These are phyloP conservation scores for Leccinum pellstonianum DNA, from an alignment of 768 basidiomycete genomes.

Conservation along the genomic window DNA sequence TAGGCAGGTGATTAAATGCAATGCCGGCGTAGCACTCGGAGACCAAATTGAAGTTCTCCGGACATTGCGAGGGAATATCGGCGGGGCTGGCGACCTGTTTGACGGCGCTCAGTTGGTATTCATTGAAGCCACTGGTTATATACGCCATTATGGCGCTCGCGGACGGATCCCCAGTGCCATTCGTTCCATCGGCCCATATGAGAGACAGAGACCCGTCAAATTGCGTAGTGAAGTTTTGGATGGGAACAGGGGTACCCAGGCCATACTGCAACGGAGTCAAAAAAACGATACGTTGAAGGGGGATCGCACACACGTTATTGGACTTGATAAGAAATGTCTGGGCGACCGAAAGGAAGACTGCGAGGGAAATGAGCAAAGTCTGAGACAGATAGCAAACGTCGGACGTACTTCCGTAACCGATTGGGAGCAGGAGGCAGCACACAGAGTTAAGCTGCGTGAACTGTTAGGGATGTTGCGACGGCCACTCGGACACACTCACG, in stretches of 20 bases:
- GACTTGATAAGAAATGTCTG: constrained; percentile 58
- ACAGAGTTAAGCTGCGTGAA: constrained; percentile 51
- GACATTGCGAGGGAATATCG: constrained; percentile 58
- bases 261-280: constrained; percentile 47
- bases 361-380: not conserved
- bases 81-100: constrained; percentile 44
- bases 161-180: constrained; percentile 52
- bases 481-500: constrained; percentile 38
- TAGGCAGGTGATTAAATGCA: constrained; percentile 57
- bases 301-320: constrained; percentile 47
- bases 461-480: constrained; percentile 1
- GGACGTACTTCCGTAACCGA: constrained; percentile 51
- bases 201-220: constrained; percentile 55
- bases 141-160: constrained; percentile 59
- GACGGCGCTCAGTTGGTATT: constrained; percentile 48
- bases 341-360: constrained; percentile 60
- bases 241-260: constrained; percentile 54
- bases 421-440: constrained; percentile 60
- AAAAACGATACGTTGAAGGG: not conserved
- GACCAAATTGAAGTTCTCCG: constrained; percentile 68
- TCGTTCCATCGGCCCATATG: constrained; percentile 69
- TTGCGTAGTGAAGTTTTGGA: constrained; percentile 44
- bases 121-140: constrained; percentile 53
- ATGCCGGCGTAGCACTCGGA: constrained; percentile 73
- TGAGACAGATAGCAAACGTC: no score